A percentile compares a stretch with the other conserved stretches of the same genome.
Evolutionary conservation across 2,329 filamentous ascomycete genomes (phyloP).

Genomic region (Westerdykella ornata): DNA sequence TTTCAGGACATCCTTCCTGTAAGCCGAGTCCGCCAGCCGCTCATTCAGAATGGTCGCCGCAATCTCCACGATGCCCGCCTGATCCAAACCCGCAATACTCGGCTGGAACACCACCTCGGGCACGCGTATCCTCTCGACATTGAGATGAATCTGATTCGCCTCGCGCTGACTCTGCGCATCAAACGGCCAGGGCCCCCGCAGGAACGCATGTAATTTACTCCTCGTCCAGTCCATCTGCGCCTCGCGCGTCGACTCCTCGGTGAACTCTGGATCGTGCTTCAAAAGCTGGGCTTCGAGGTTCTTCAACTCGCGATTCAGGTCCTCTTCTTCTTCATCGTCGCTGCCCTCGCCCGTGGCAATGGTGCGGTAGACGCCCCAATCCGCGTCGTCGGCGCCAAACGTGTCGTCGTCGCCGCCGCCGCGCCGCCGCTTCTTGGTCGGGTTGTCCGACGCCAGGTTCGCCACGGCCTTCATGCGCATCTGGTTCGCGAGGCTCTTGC

Average conservation of each 20-base stretch:
- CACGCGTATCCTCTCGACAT: conserved; percentile 90
- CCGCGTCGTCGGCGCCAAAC: conserved; percentile 93
- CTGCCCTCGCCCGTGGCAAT: conserved; percentile 76
- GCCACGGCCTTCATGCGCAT: conserved; percentile 98
- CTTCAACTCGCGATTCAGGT: conserved; percentile 67
- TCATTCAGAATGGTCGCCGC: conserved; percentile 83
- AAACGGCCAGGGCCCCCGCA: conserved; percentile 80
- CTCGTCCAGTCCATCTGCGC: conserved; percentile 95
- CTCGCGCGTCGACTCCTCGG: conserved; percentile 84
- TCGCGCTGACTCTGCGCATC: conserved; percentile 73
- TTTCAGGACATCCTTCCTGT: conserved; percentile 64
- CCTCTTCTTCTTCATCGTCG: conserved; percentile 89
- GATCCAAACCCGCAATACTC: conserved; percentile 83
- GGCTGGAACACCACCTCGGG: conserved; percentile 92
- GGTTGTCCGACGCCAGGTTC: conserved; percentile 85
- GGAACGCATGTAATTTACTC: conserved; percentile 80
- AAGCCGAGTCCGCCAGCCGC: conserved; percentile 54
- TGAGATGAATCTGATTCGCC: conserved; percentile 84
- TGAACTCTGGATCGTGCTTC: conserved; percentile 79
- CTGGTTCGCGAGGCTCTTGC: conserved; percentile 91
- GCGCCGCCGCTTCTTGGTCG: conserved; percentile 72
- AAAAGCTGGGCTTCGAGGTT: conserved; percentile 77
- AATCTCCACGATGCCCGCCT: conserved; percentile 89
- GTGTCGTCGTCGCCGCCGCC: conserved; percentile 89
- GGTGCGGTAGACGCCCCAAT: conserved; percentile 94